Conservation (phyloP, 352 stramenopile species). For the Phytophthora quininea region DNA sequence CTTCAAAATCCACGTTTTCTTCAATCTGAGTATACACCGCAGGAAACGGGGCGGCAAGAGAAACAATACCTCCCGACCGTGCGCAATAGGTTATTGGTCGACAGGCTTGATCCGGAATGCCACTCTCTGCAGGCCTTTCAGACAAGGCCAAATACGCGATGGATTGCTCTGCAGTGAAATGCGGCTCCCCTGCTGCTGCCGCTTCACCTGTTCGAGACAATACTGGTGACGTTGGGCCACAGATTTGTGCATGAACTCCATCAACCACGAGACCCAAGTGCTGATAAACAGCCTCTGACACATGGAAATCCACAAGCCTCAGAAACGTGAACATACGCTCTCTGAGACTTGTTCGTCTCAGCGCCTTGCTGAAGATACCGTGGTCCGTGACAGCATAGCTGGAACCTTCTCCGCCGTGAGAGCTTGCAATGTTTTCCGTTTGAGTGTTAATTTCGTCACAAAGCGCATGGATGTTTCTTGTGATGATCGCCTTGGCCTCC, state of each 20-base stretch:
- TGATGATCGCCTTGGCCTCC: constrained; percentile 19
- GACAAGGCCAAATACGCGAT: constrained; percentile 1
- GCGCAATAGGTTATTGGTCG: constrained; percentile 13
- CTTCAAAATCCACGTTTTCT: constrained; percentile 30
- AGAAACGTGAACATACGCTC: constrained; percentile 68
- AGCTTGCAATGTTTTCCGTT: constrained; percentile 20
- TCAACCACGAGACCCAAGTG: constrained; percentile 45
- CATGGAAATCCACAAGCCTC: constrained; percentile 47
- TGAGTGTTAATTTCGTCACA: constrained; percentile 24
- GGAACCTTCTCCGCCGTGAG: constrained; percentile 10
- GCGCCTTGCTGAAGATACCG: constrained; percentile 27
- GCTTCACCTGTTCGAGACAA: background rate
- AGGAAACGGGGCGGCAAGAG: constrained; percentile 3
- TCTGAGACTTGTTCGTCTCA: constrained; percentile 38
- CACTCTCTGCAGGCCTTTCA: background rate
- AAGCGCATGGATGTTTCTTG: constrained; percentile 25
- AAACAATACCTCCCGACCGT: constrained; percentile 1
- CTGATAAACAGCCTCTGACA: constrained; percentile 49
- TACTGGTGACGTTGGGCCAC: constrained; percentile 15
- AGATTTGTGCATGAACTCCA: constrained; percentile 43
- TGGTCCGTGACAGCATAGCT: constrained; percentile 25
- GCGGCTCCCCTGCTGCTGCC: too few species aligned
- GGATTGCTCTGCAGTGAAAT: background rate
- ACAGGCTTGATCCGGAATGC: background rate
- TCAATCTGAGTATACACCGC: constrained; percentile 31